Evolutionary conservation across 345 rosid genomes (phyloP).

Genomic region (Clarkia xantiana): DNA sequence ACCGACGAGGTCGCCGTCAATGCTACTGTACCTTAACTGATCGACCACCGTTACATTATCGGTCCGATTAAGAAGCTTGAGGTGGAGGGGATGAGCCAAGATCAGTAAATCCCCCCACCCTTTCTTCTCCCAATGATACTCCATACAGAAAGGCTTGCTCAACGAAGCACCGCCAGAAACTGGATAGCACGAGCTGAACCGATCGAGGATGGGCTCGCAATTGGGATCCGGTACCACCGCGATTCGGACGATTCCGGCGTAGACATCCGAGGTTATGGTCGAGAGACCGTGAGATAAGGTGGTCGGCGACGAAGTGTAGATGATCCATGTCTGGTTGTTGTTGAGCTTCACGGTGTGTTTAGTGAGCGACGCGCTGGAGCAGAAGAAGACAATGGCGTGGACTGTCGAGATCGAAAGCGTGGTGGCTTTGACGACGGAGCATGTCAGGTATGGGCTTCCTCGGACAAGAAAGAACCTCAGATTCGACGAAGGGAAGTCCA

Average conservation of each 20-base stretch:
- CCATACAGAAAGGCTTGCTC: conserved; percentile 52
- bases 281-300: conserved; percentile 27
- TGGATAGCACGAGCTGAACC: conserved; percentile 74
- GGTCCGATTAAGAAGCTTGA: conserved; percentile 31
- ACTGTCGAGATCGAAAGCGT: conserved; percentile 48
- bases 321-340: conserved; percentile 75
- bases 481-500: conserved; percentile 58
- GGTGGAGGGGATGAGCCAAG: conserved; percentile 87
- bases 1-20: conserved; percentile 87
- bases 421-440: conserved; percentile 27
- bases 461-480: conserved; percentile 70
- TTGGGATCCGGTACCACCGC: conserved; percentile 38
- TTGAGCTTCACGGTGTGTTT: conserved; percentile 53
- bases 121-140: conserved; percentile 74
- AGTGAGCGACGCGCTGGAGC: conserved; percentile 32
- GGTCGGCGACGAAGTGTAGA: conserved; percentile 62
- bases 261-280: conserved; percentile 33
- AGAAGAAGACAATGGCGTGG: conserved; percentile 57
- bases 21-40: conserved; percentile 42
- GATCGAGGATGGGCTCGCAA: conserved; percentile 48
- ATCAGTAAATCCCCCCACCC: conserved; percentile 87
- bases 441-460: conserved; percentile 81
- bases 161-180: conserved; percentile 60
- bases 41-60: conserved; percentile 40
- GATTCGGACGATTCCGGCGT: conserved; percentile 51